Base-by-base conservation (phyloP, 176 grass and related monocot species). In the Cymbopogon citratus region DNA sequence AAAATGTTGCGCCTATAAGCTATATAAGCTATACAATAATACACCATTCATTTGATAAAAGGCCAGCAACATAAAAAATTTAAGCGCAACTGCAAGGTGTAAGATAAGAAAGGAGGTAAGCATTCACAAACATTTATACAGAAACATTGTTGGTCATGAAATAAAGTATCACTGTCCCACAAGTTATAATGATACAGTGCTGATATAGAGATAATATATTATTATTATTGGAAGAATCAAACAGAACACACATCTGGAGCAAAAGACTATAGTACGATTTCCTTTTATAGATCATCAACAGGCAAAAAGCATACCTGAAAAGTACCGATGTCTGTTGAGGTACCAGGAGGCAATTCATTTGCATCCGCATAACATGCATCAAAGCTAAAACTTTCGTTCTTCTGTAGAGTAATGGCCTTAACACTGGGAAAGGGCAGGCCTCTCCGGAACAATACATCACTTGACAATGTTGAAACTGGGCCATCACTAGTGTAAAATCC, bases 341-440 rank as follows among this genome's bases (percentile, higher is more conserved):
- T 74, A 81, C 85, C 91, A 75, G 89, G 87, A 71, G 91, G 89
- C 66, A 99, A 65, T 81, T 95, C 96, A 78, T 73, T 88, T 77
- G 83, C 80, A 81, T 99, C 87, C 39, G 88, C 79, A 83, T 99
- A 99, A 77, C 89, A 93, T 19, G 93, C 89, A 73, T 99, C 92
- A 87, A 95, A 85, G 79, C 67, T 93, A 82, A 99, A 99, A 64
- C 69, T 25, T 21, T 3, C 80, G 36, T 41, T 90, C 66, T 83
- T 91, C 48, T 85, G 85, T 33, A 99, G 64, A 66, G 85, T 88
- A 44, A 91, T 76, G 21, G 89, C 83, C 83, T 99, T 99, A 71
- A 90, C 87, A 88, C 96, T 99, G 61, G 96, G 96, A 87, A 99
- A 75, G 62, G 91, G 56, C 9, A 91, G 89, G 45, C 96, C 89